These are phyloP conservation scores for Hortaea sp. DNA, from an alignment of 2,329 filamentous ascomycete species.

Conservation along the genomic window DNA sequence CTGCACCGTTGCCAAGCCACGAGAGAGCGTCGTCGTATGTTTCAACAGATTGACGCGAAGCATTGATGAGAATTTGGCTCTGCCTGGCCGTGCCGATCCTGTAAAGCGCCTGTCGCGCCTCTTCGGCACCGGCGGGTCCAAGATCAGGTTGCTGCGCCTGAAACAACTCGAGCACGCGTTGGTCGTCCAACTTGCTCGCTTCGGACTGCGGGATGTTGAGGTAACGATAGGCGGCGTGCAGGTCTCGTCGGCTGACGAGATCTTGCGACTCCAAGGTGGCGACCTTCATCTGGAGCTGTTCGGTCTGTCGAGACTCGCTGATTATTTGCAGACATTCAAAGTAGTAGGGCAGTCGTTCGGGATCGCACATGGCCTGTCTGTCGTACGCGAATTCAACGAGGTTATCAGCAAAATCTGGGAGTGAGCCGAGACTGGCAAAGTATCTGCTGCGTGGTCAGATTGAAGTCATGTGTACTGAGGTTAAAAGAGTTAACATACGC, in stretches of 20 bases:
- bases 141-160: conserved; percentile 47
- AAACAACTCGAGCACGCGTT: conserved; percentile 53
- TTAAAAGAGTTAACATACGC: conserved; percentile 9
- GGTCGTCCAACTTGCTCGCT: conserved; percentile 41
- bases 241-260: conserved; percentile 46
- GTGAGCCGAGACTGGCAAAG: conserved; percentile 50
- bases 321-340: conserved; percentile 56
- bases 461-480: conserved; percentile 1
- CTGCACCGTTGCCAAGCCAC: conserved; percentile 46
- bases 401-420: conserved; percentile 52
- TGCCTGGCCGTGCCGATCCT: conserved; percentile 50
- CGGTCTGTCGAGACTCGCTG: conserved; percentile 45
- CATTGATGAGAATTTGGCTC: conserved; percentile 48
- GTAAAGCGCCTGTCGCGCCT: conserved; percentile 46
- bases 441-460: conserved; percentile 19
- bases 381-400: conserved; percentile 55
- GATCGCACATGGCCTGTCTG: conserved; percentile 48
- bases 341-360: conserved; percentile 47
- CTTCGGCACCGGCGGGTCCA: conserved; percentile 44
- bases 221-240: conserved; percentile 48
- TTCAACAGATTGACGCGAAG: conserved; percentile 48
- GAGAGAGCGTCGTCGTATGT: conserved; percentile 54
- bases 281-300: conserved; percentile 48
- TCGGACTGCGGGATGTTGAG: conserved; percentile 43
- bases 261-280: conserved; percentile 49